Base-by-base conservation (phyloP, 306 rosid species). In the Casuarina cunninghamiana region DNA sequence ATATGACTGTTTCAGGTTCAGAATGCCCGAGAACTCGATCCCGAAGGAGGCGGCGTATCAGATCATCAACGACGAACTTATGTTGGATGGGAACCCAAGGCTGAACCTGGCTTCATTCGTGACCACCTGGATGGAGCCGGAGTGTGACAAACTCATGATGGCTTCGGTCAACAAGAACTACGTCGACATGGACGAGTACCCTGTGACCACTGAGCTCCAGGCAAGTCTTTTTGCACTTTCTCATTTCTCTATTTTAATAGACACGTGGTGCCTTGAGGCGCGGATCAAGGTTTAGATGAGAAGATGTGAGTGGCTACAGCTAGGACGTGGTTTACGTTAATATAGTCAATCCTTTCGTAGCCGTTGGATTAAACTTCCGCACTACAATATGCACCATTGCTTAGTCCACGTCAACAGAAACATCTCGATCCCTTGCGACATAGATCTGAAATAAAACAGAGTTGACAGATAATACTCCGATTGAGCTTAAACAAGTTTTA, bases 41-140 rank as follows among this genome's bases (percentile, higher is more conserved):
- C 89, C 89, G 0, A 88, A 88, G 79, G 89, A 88, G 16, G 91
- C 91, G 0, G 91, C 89, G 46, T 88, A 53, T 50, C 91, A 88
- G 83, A 88, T 88, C 77, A 88, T 85, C 13, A 88, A 88, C 74
- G 89, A 88, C 61, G 91, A 88, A 71, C 73, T 88, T 65, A 88
- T 85, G 91, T 41, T 88, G 51, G 89, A 88, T 53, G 91, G 91
- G 11, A 88, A 88, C 37, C 91, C 89, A 6, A 74, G 89, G 84
- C 76, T 88, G 57, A 88, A 88, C 43, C 58, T 88, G 61, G 91
- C 91, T 2, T 88, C 91, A 42, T 88, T 88, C 16, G 91, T 88
- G 50, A 88, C 91, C 17, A 88, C 91, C 35, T 88, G 91, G 91
- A 88, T 88, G 91, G 91, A 88, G 78, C 91, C 91, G 3, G 91